phyloP scores from a whole-genome alignment of 805 yeast species.

The Lachancea cidri region DNA sequence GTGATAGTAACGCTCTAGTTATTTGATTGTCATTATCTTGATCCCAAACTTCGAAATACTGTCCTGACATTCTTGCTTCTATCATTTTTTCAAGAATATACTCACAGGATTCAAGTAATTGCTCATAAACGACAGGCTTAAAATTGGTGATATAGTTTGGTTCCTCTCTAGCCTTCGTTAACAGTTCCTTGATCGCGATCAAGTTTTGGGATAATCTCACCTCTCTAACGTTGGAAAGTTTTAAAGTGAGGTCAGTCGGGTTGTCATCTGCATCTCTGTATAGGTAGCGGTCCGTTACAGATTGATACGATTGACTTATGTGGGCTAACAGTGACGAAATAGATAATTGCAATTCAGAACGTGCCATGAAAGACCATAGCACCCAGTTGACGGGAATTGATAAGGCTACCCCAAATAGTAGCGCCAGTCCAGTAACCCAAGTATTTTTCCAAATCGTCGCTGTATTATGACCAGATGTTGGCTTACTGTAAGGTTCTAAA shows the following conservation, averaged over 20 bases:
- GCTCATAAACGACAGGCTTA: conserved; percentile 31
- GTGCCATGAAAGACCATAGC: conserved; percentile 45
- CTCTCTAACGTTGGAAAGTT: conserved; percentile 43
- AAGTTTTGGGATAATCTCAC: conserved; percentile 43
- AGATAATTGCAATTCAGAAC: conserved; percentile 37
- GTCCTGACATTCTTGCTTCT: conserved; percentile 47
- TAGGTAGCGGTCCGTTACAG: conserved; percentile 43
- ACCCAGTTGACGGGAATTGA: conserved; percentile 41
- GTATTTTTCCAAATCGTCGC: conserved; percentile 33
- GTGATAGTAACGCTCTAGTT: conserved; percentile 37
- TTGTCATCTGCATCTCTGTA: conserved; percentile 44
- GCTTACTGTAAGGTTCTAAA: conserved; percentile 28
- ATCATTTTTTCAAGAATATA: conserved; percentile 38
- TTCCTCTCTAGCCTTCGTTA: conserved; percentile 35
- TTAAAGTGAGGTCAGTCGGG: conserved; percentile 42
- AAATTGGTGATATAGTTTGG: conserved; percentile 35
- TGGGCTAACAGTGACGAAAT: conserved; percentile 38
- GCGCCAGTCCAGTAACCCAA: conserved; percentile 38
- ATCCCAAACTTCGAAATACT: conserved; percentile 43
- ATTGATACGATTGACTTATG: conserved; percentile 42
- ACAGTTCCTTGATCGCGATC: conserved; percentile 35
- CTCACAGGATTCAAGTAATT: conserved; percentile 36
- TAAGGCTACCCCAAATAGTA: conserved; percentile 36
- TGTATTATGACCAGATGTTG: conserved; percentile 13
- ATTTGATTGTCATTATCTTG: conserved; percentile 36